A percentile compares a stretch with the other conserved stretches of the same genome.
phyloP scores from a whole-genome alignment of 2,329 filamentous ascomycete genomes.

The Aspergillus floridensis region DNA sequence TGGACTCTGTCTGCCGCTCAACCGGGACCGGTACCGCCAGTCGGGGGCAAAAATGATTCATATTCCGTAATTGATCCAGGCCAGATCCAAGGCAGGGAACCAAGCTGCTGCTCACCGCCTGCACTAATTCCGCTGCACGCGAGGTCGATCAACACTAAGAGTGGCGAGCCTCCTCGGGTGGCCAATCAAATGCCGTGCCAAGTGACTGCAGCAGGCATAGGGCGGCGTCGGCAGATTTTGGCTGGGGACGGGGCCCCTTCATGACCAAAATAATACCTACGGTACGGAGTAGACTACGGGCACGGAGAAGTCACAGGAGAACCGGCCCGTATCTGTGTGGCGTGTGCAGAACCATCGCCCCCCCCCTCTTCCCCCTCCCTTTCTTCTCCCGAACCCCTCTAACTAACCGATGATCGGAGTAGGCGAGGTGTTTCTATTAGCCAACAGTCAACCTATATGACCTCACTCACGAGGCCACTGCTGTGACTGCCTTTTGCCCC shows the following conservation, averaged over 20 bases:
- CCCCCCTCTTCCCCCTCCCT: neutral
- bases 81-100: neutral
- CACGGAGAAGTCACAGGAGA: neutral
- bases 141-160: neutral
- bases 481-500: neutral
- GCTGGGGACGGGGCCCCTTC: neutral
- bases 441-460: neutral
- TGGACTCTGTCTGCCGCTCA: neutral
- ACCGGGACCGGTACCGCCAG: neutral
- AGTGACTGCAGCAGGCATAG: neutral
- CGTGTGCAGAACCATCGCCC: neutral
- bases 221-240: neutral
- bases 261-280: neutral
- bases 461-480: neutral
- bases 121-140: slow-evolving; percentile 2
- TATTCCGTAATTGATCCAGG: slow-evolving; percentile 2
- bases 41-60: neutral
- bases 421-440: neutral
- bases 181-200: neutral
- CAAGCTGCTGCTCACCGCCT: slow-evolving; percentile 1
- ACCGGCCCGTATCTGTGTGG: slow-evolving; percentile 1
- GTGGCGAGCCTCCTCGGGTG: neutral
- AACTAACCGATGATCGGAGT: neutral
- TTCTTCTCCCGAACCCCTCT: neutral
- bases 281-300: neutral